Conservation (phyloP, 257 asterid genomes). For the Oldenlandia corymbosa region DNA sequence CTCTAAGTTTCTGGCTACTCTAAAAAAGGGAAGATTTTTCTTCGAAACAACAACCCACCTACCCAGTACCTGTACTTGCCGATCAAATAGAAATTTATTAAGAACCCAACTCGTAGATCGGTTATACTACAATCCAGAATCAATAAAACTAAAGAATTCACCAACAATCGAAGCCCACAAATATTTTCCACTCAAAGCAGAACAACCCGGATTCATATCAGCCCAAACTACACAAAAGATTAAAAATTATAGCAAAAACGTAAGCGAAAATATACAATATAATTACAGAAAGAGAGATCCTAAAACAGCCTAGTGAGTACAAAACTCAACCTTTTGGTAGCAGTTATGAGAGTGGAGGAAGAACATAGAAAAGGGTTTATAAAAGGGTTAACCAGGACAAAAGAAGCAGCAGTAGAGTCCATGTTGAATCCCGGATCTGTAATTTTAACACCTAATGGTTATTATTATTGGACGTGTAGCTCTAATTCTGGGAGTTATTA, state of each 20-base stretch:
- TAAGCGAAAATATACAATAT: conserved; percentile 9
- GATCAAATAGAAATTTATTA: background rate
- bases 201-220: conserved; percentile 4
- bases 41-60: background rate
- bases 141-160: background rate
- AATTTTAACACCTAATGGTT: no score
- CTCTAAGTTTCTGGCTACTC: no score
- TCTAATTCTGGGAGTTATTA: no score
- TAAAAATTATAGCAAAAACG: background rate
- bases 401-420: conserved; percentile 4
- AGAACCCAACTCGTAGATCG: background rate
- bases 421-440: background rate
- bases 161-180: conserved; percentile 14
- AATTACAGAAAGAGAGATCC: conserved; percentile 19
- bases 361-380: conserved; percentile 16
- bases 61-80: background rate
- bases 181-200: background rate
- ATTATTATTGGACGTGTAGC: no score
- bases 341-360: conserved; percentile 12
- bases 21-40: background rate
- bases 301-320: conserved; percentile 16
- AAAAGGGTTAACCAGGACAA: background rate
- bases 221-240: background rate
- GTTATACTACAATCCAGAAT: background rate
- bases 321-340: conserved; percentile 1